Evolutionary conservation across 108 stramenopile species (phyloP), one percentile per base, ranked within the genome.

Genomic region (Pseudonitzschia multiseries): DNA sequence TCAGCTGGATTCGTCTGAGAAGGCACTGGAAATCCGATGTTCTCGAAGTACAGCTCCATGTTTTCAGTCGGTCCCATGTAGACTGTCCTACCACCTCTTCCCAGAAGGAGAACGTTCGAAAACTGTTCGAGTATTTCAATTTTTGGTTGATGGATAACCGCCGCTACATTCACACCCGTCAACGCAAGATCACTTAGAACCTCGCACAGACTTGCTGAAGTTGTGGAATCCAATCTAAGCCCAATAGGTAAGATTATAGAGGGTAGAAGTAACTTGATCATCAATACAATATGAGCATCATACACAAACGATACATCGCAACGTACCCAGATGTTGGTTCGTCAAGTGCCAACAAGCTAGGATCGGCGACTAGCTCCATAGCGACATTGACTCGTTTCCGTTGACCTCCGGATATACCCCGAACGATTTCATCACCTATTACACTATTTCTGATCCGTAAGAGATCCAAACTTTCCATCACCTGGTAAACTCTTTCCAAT

Each of bases 131-230:
- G 95, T 24, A 96, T 95, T 9, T 82, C 85, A n/a, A 84, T 87
- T 4, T 93, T 69, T 1, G 97, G 97, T 73, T 96, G 95, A 80
- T 97, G 97, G 65, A 97, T 79, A 13, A 97, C 92, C 10, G 84
- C 82, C 2, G 82, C 90, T 78, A 97, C 86, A 0, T 93, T 65
- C 82, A 91, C 86, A 60, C 89, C 69, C 18, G 80, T 75, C 5
- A 57, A 22, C 15, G 90, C 85, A 51, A 96, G 57, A 24, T 75
- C 68, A 43, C 90, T 81, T 9, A 97, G 81, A 22, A 88, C 93
- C 12, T 70, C 12, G 44, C 91, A 84, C 20, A 97, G 72, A 24
- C 78, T 64, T n/a, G 73, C 70, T 21, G 95, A 90, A 1, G 93
- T 80, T 10, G 95, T 82, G 36, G 36, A 36, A 36, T 36, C 36